These are phyloP conservation scores for Malassezia equina DNA, from an alignment of 1,284 basidiomycete genomes.

Conservation along the genomic window DNA sequence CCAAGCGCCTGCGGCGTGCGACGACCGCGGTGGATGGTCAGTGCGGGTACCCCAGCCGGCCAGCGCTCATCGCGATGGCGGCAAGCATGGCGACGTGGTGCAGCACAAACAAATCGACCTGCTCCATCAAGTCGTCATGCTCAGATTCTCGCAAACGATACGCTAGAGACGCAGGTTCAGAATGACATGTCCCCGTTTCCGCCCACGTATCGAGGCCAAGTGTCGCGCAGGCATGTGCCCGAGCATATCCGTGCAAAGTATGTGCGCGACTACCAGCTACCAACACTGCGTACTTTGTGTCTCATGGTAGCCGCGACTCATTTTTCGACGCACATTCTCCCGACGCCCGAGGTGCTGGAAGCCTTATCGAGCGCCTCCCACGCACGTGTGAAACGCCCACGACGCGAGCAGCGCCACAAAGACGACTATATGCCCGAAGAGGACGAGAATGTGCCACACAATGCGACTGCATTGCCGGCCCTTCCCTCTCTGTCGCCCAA, in stretches of 20 bases:
- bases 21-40: neutral
- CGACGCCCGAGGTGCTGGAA: neutral
- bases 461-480: neutral
- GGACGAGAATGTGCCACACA: neutral
- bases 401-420: neutral
- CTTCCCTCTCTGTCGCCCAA: neutral
- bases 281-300: neutral
- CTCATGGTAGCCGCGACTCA: constrained; percentile 1
- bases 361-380: neutral
- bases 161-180: constrained; percentile 16
- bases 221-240: constrained; percentile 6
- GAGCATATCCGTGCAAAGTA: neutral
- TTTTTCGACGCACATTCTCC: constrained; percentile 16
- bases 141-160: constrained; percentile 10
- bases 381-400: neutral
- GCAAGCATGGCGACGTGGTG: neutral
- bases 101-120: neutral
- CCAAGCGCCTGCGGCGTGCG: neutral
- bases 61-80: neutral
- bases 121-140: neutral
- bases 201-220: constrained; percentile 12
- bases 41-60: neutral
- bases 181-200: constrained; percentile 19
- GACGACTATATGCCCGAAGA: constrained; percentile 16
- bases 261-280: neutral